phyloP scores from a whole-genome alignment of 164 flowering plant species.

The Tetracentron sinense region DNA sequence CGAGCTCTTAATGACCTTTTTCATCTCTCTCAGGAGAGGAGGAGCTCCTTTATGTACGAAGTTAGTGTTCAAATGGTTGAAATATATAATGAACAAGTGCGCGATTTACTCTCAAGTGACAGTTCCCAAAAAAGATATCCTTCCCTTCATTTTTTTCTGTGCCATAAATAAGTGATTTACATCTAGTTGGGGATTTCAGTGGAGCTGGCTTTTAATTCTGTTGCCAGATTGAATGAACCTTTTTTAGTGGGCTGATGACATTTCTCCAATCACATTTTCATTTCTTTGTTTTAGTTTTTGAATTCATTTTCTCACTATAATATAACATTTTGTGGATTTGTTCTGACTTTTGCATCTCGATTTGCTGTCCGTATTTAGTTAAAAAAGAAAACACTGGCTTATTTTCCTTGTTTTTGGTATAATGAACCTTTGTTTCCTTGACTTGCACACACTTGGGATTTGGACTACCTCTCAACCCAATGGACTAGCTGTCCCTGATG shows the following conservation, averaged over 20 bases:
- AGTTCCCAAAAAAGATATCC: conserved; percentile 81
- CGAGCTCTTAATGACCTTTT: conserved; percentile 84
- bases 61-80: conserved; percentile 92
- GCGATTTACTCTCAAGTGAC: conserved; percentile 72
- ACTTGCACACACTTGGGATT: conserved; percentile 88
- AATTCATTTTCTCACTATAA: background rate
- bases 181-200: background rate
- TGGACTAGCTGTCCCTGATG: conserved; percentile 97
- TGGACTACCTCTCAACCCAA: conserved; percentile 53
- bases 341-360: background rate
- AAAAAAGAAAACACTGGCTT: background rate
- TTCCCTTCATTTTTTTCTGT: conserved; percentile 16
- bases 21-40: conserved; percentile 60
- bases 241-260: background rate
- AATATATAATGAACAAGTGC: conserved; percentile 94
- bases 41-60: conserved; percentile 50
- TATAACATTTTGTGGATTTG: background rate
- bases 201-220: background rate
- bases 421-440: conserved; percentile 39
- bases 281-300: too few relatives aligned
- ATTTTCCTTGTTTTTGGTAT: background rate
- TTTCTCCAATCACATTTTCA: background rate
- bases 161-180: background rate
- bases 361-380: background rate
- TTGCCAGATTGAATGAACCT: background rate